A percentile compares a stretch with the other conserved stretches of the same genome.
Conservation (phyloP, 805 yeast genomes). For the Pichia membranifaciens region DNA sequence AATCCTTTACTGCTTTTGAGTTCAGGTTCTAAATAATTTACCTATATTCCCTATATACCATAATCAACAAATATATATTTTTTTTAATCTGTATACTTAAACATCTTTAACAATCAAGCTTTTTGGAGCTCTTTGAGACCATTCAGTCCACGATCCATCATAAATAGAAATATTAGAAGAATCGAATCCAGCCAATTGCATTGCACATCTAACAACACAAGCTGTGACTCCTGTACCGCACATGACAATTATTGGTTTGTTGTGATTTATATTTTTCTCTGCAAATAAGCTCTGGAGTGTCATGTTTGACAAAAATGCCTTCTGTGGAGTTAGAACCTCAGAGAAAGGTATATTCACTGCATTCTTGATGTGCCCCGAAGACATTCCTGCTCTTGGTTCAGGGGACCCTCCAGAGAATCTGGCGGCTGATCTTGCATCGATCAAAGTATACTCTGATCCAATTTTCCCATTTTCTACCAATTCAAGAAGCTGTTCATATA, state of each 20-base stretch:
- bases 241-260: slow-evolving; percentile 73
- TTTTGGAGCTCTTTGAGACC: slow-evolving; percentile 70
- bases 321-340: slow-evolving; percentile 48
- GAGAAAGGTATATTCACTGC: slow-evolving; percentile 71
- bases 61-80: background rate
- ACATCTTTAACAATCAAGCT: slow-evolving; percentile 44
- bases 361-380: slow-evolving; percentile 88
- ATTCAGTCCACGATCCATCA: slow-evolving; percentile 90
- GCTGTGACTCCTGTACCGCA: slow-evolving; percentile 98
- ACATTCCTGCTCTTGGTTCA: slow-evolving; percentile 84
- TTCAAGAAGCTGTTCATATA: slow-evolving; percentile 59
- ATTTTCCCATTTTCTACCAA: slow-evolving; percentile 47
- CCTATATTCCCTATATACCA: no score
- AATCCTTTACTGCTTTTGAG: slow-evolving; percentile 10
- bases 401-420: slow-evolving; percentile 76
- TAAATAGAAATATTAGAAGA: slow-evolving; percentile 49
- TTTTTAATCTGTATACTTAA: background rate
- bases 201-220: slow-evolving; percentile 73
- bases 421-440: slow-evolving; percentile 77
- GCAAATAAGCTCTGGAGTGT: slow-evolving; percentile 45
- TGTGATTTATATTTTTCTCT: slow-evolving; percentile 32
- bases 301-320: slow-evolving; percentile 40
- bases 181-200: slow-evolving; percentile 47
- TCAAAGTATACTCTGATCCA: slow-evolving; percentile 43
- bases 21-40: slow-evolving; percentile 11